Base-by-base conservation (phyloP, 2,329 filamentous ascomycete species). In the Chrysosporium keratinophilum region DNA sequence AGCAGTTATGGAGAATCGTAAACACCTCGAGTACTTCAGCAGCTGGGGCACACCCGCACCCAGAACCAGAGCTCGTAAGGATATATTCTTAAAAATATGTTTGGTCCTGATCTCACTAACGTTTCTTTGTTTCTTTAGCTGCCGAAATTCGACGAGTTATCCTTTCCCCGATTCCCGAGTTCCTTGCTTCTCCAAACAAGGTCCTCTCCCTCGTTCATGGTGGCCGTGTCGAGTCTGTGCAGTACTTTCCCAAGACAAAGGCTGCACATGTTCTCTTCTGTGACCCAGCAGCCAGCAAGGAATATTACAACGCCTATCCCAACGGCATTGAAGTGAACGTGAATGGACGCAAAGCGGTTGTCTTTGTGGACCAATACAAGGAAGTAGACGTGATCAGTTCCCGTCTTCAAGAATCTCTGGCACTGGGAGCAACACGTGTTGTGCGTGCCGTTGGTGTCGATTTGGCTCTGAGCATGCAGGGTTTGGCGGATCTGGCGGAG, bases 401-500 rank as follows among this genome's bases (percentile, higher is more conserved):
- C 9, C 63, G 71, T 31, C 63, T 77, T 15, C 63, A 63, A 5
- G 68, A 68, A 37, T 69, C 69, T 49, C 67, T 71, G 9, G 67
- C 70, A 1, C 62, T 65, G 1, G 71, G 71, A 1, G 66, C 68
- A 3, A 73, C 75, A 20, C 72, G 76, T 33, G 74, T 73, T 47
- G 66, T 78, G 12, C 71, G 71, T 45, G 72, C 69, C 17, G 61
- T 70, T 5, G 70, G 70, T 7, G 69, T 69, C 4, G 67, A 72
- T 14, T 64, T 71, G 39, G 66, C 72, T 15, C 67, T 69, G 61
- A 64, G 59, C 11, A 69, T 73, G 56, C 54, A 44, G 19, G 9
- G 45, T 5, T 60, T 63, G 11, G 62, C 77, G 37, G 55, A 64
- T 54, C 65, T 67, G 42, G 73, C 72, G 3, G 62, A 62, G 35